Base-by-base conservation (phyloP, 2,329 filamentous ascomycete species). In the Ampelomyces quisqualis region DNA sequence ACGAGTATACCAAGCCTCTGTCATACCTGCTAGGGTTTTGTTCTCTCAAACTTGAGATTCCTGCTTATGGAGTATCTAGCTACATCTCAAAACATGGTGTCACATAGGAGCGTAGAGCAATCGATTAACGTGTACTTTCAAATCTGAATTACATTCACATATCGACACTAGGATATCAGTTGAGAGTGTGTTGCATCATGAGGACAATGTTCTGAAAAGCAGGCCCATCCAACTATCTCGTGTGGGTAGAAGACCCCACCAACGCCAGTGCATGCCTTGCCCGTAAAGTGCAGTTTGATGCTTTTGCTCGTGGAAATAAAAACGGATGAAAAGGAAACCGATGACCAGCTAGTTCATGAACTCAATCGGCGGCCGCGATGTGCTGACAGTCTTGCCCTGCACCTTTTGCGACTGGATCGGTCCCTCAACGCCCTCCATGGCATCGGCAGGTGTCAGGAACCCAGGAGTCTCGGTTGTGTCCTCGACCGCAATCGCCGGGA, bases 401-500 rank as follows among this genome's bases (percentile, higher is more conserved):
- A 62, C 59, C 46, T 65, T 67, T 23, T 64, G 57, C 13, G 55
- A 52, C 19, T 58, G 51, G 15, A 68, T 68, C 5, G 65, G 57
- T 13, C 63, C 64, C 40, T 68, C 65, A 5, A 68, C 38, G 3
- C 63, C 65, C 32, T 67, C 65, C 50, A 49, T 66, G 14, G 37
- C 65, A 34, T 77, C 76, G 42, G 73, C 67, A 20, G 78, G 77
- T 24, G 70, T 73, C 43, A 74, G 54, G n/a, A 68, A 65, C n/a
- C 68, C 71, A 2, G 73, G 70, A 19, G 62, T 70, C 21, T 65
- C 68, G 2, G 71, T 79, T 9, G 77, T 81, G 62, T 84, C 80
- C 60, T 82, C 80, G 2, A 85, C 79, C 57, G 80, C 77, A 24
- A 85, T 82, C 2, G 79, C 79, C 2, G 81, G 81, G 26, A 85